phyloP scores from a whole-genome alignment of 176 grass and related monocot genomes.

The Tuctoria greenei region DNA sequence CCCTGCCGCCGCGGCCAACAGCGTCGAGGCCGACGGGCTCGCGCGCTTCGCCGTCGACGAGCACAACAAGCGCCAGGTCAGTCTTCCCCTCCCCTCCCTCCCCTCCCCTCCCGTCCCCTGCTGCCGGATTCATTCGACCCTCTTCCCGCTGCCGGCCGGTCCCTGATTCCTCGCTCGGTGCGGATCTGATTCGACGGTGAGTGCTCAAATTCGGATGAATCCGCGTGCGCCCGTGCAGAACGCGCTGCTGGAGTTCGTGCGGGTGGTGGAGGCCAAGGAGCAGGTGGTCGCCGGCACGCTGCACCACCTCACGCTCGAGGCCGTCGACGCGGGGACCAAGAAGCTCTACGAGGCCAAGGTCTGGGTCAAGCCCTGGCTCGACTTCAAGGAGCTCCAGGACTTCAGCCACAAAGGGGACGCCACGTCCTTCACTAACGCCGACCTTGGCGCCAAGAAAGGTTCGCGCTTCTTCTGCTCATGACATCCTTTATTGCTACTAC shows the following conservation, averaged over 20 bases:
- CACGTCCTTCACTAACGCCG: slow-evolving; percentile 44
- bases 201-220: no score
- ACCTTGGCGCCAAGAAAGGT: slow-evolving; percentile 68
- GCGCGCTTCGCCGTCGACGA: slow-evolving; percentile 84
- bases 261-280: slow-evolving; percentile 88
- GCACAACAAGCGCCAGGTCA: slow-evolving; percentile 85
- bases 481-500: neutral
- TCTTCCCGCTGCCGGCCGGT: neutral
- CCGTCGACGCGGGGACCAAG: slow-evolving; percentile 68
- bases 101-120: no score
- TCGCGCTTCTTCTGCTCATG: neutral
- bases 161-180: neutral
- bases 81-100: neutral
- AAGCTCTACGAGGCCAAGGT: slow-evolving; percentile 94
- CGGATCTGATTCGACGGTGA: no score
- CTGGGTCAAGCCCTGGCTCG: slow-evolving; percentile 90
- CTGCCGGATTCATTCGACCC: neutral
- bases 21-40: slow-evolving; percentile 65
- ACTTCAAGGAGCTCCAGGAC: slow-evolving; percentile 91
- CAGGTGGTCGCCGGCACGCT: slow-evolving; percentile 84
- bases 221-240: slow-evolving; percentile 48
- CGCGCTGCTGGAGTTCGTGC: slow-evolving; percentile 70
- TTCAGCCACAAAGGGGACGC: slow-evolving; percentile 54
- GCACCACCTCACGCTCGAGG: slow-evolving; percentile 87
- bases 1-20: slow-evolving; percentile 63